Evolutionary conservation across 139 green algal species (phyloP), one percentile per base, ranked within the genome.

Genomic region (Auxenochlorella pyrenoidosa): DNA sequence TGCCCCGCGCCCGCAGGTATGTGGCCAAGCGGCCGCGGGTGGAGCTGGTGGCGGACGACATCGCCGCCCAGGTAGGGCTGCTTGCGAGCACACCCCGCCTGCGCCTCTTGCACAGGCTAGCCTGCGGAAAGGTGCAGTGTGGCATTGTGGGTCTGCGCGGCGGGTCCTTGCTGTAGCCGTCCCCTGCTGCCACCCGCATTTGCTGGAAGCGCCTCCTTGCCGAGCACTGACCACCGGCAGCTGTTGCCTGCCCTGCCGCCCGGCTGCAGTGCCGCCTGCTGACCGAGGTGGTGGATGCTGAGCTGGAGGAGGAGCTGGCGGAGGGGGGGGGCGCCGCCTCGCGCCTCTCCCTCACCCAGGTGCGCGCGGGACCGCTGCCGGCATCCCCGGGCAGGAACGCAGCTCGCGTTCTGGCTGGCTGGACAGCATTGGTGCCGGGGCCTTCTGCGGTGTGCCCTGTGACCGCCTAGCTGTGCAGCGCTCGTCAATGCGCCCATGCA

Each of bases 11-110:
- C 70, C 38, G 32, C 88, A 88, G 84, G 79, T 94, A 94, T 75
- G 89, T 94, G 75, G 79, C 86, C 66, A 92, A 93, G 90, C 75
- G 89, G 3, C 91, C 89, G 3, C 89, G 91, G 19, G 85, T 92
- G 38, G 91, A 94, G 86, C 59, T 79, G n/a, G 84, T 94, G 44
- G 89, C 89, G 0, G 82, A 83, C 1, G 89, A 94, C 86, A 89
- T 94, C 32, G 78, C 63, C 41, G 47, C 71, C 8, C 90, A 85
- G 80, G 80, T 85, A 58, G 28, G 54, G 58, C 22, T 22, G 28
- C 16, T 1, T 38, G 26, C 47, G 68, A 38, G 19, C 15, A 21
- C 24, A 13, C 1, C 24, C 24, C 6, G 26, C 59, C 8, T n/a
- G 59, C n/a, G n/a, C n/a, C n/a, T n/a, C n/a, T n/a, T n/a, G n/a